Conservation (phyloP, 176 grass and related monocot genomes). For the Oropetium thomaeum region DNA sequence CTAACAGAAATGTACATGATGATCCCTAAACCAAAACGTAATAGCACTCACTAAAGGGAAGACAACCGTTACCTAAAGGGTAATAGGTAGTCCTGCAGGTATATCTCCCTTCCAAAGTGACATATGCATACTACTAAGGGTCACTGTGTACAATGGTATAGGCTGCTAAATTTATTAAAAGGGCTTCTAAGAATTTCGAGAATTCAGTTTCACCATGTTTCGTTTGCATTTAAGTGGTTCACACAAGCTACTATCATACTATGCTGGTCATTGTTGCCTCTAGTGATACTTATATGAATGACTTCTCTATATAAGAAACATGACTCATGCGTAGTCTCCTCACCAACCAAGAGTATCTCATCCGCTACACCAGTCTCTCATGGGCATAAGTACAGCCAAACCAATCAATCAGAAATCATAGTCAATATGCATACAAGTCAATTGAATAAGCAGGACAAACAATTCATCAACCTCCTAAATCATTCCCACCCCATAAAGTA, state of each 20-base stretch:
- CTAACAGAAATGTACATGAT: neutral
- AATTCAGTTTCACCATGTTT: neutral
- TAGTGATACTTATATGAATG: neutral
- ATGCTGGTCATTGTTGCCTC: neutral
- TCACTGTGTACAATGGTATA: slow-evolving; percentile 16
- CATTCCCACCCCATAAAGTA: neutral
- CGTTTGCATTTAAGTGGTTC: neutral
- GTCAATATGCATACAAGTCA: neutral
- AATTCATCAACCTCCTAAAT: neutral
- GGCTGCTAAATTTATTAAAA: neutral
- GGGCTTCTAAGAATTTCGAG: neutral
- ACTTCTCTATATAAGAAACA: neutral
- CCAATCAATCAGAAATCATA: neutral
- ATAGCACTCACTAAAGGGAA: neutral
- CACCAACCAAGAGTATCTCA: neutral
- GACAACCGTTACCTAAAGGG: neutral
- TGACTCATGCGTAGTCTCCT: neutral
- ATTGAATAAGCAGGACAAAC: neutral
- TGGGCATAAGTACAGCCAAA: neutral
- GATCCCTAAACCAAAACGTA: neutral
- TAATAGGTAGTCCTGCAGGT: neutral
- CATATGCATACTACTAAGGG: neutral
- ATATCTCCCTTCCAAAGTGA: neutral
- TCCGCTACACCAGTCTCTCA: neutral
- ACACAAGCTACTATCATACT: neutral